Conservation (phyloP, 345 rosid genomes). For the Euphorbia tirucalli region DNA sequence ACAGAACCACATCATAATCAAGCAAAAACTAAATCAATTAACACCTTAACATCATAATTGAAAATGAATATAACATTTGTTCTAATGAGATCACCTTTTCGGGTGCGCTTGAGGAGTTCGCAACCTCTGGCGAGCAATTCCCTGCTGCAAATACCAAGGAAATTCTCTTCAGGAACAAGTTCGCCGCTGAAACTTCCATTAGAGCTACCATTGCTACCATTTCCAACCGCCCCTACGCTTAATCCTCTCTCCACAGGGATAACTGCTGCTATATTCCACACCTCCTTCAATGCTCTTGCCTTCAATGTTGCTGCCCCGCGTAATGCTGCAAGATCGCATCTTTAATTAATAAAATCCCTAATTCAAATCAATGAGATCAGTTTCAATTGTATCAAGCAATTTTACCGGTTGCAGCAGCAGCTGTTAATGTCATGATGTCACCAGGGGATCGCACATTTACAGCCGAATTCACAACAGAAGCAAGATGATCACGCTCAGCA, state of each 20-base stretch:
- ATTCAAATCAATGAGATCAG: no score
- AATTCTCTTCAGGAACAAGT: conserved; percentile 79
- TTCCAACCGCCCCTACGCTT: conserved; percentile 32
- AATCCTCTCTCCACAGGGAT: conserved; percentile 81
- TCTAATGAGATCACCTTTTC: conserved; percentile 69
- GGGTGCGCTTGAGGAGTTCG: conserved; percentile 93
- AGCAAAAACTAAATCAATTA: background rate
- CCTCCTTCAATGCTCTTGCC: conserved; percentile 82
- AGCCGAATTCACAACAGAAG: conserved; percentile 76
- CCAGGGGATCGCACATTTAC: conserved; percentile 80
- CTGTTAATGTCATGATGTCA: conserved; percentile 84
- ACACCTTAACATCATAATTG: background rate
- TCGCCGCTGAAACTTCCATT: conserved; percentile 82
- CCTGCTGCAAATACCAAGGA: conserved; percentile 76
- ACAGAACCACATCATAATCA: background rate
- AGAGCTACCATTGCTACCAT: conserved; percentile 64
- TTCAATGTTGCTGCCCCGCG: conserved; percentile 88
- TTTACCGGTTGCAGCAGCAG: conserved; percentile 86
- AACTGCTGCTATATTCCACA: conserved; percentile 91
- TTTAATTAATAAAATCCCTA: no score
- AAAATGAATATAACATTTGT: no score
- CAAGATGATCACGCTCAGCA: conserved; percentile 77
- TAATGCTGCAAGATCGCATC: conserved; percentile 44
- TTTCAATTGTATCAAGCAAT: background rate
- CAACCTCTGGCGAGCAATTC: conserved; percentile 91